Base-by-base conservation (phyloP, 2,329 filamentous ascomycete species). In the Curvularia sp. region DNA sequence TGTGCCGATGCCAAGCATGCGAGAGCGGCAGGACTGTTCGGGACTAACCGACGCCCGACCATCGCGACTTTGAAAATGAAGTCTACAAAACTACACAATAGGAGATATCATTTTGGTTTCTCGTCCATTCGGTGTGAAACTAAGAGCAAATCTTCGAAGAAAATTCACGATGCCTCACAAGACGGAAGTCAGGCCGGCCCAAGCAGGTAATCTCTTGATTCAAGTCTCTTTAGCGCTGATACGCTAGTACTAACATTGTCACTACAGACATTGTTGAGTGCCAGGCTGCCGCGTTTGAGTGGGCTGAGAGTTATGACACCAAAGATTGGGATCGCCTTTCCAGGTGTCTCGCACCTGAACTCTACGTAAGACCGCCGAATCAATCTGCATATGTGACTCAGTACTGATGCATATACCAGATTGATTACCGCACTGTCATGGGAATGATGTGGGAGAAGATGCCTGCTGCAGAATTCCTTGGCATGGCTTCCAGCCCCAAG, bases 271-370 rank as follows among this genome's bases (percentile, higher is more conserved):
- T 58, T 22, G 13, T 55, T 18, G 57, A 31, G 10, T 60, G 58
- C 15, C 53, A 60, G 42, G 46, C 46, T 22, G 53, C 53, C 5
- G 20, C 44, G 1, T 57, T 53, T n/a, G 58, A 60, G 44, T 60
- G 58, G 58, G 48, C 58, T 38, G 58, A 60, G 26, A 60, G 58
- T 28, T 60, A 49, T 22, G 58, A 60, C 15, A 60, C 41, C n/a
- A 60, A 60, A 41, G 58, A 57, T 15, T 60, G 58, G 58, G 33
- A 43, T n/a, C 58, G 58, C 20, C 53, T 60, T 15, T 28, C 35
- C 5, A 35, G 33, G 49, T 57, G 53, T 7, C 22, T 57, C 38
- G 53, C 58, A 15, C 53, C 58, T 3, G 44, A 31, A 18, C 58
- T 60, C 28, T 60, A 52, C 15, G 54, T 44, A 12, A 30, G 22